phyloP scores from a whole-genome alignment of 345 rosid genomes.

The Aethionema arabicum region DNA sequence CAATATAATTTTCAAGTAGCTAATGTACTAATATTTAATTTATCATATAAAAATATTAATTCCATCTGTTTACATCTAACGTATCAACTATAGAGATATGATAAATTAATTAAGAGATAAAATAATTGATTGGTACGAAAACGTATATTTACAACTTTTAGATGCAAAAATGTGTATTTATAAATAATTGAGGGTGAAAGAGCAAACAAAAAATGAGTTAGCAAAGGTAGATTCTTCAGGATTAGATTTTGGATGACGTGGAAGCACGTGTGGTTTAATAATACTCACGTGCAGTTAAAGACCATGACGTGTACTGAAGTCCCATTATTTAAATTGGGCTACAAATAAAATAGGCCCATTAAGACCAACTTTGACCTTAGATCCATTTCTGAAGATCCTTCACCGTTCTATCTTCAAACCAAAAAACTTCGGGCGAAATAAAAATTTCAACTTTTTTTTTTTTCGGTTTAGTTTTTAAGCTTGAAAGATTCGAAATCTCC shows the following conservation, averaged over 20 bases:
- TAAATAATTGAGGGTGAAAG: neutral
- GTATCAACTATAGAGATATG: no score
- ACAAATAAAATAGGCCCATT: conserved; percentile 14
- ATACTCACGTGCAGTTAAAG: conserved; percentile 11
- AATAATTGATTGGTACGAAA: no score
- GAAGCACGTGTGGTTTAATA: conserved; percentile 5
- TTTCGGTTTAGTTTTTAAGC: neutral
- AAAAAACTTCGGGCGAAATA: neutral
- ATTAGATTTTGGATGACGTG: conserved; percentile 42
- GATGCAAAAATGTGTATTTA: no score
- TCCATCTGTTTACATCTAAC: no score
- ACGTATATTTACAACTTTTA: no score
- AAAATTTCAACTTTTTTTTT: neutral
- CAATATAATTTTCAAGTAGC: no score
- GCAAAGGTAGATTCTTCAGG: conserved; percentile 31
- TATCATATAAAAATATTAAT: no score
- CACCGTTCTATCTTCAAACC: conserved; percentile 30
- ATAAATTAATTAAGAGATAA: no score
- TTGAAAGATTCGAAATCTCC: conserved; percentile 4
- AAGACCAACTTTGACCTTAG: neutral
- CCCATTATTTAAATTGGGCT: neutral
- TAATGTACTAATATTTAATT: no score
- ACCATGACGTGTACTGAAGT: neutral
- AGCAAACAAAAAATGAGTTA: conserved; percentile 11
- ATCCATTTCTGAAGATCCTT: neutral